Conservation (phyloP, 2,329 filamentous ascomycete species). For the Fusarium irregulare region DNA sequence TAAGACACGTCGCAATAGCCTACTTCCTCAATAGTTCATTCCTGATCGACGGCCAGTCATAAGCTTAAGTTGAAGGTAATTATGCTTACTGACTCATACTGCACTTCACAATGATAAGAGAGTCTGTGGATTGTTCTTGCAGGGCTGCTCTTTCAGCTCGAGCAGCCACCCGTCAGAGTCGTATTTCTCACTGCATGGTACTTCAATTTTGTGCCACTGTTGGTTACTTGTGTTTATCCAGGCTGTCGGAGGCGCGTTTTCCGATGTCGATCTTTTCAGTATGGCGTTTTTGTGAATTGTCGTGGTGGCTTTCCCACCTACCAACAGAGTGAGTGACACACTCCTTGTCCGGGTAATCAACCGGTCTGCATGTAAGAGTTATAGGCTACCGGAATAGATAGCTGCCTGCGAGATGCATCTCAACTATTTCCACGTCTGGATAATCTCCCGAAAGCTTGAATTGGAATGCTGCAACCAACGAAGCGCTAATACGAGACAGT, state of each 20-base stretch:
- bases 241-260: constrained; percentile 13
- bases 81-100: neutral
- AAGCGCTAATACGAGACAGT: constrained; percentile 3
- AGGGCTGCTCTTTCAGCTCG: constrained; percentile 2
- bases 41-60: constrained; percentile 24
- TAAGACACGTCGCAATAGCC: constrained; percentile 11
- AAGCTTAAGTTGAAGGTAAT: constrained; percentile 22
- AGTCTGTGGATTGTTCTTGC: neutral
- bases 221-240: neutral
- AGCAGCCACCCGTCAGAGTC: constrained; percentile 19
- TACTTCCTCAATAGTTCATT: neutral
- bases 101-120: neutral
- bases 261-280: constrained; percentile 9
- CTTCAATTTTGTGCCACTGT: neutral
- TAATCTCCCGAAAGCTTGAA: constrained; percentile 22
- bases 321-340: neutral
- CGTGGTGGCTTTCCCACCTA: neutral
- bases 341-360: neutral
- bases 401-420: neutral
- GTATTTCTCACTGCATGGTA: constrained; percentile 1
- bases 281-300: constrained; percentile 6
- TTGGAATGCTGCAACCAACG: constrained; percentile 7
- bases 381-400: neutral
- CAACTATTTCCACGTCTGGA: constrained; percentile 23
- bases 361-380: neutral